phyloP scores from a whole-genome alignment of 192 early-diverging fungal genomes.

The Entomortierella lignicola region DNA sequence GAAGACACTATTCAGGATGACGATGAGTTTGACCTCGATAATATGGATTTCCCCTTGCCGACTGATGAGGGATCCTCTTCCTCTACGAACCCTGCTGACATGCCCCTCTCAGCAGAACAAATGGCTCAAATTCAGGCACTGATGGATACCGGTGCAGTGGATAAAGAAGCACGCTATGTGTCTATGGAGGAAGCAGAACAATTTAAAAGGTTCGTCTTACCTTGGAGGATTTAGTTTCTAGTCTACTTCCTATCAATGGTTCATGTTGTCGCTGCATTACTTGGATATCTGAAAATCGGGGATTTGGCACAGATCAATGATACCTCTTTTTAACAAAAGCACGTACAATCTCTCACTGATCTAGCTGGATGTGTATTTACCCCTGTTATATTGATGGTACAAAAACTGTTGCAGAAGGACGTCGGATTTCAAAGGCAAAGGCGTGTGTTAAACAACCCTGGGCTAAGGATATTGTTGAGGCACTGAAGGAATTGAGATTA shows the following conservation, averaged over 20 bases:
- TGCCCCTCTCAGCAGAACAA: conserved; percentile 35
- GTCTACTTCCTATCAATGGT: neutral
- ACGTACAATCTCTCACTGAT: neutral
- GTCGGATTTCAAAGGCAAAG: conserved; percentile 63
- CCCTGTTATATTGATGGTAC: conserved; percentile 76
- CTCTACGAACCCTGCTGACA: conserved; percentile 6
- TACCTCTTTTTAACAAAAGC: neutral
- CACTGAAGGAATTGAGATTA: conserved; percentile 68
- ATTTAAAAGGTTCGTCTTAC: conserved; percentile 33
- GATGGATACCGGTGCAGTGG: conserved; percentile 37
- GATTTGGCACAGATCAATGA: too few relatives aligned
- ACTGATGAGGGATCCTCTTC: conserved; percentile 20
- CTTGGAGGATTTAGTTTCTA: neutral
- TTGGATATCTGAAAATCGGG: too few relatives aligned
- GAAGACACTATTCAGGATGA: conserved; percentile 49
- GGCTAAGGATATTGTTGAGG: conserved; percentile 72
- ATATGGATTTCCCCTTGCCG: conserved; percentile 65
- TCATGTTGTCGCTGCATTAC: too few relatives aligned
- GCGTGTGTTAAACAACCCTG: conserved; percentile 68
- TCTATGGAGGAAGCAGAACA: conserved; percentile 46
- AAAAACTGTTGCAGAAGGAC: conserved; percentile 69
- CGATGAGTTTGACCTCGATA: conserved; percentile 62
- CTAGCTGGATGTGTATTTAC: conserved; percentile 79
- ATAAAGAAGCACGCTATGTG: conserved; percentile 36
- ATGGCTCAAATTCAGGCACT: conserved; percentile 39